Evolutionary conservation across 306 rosid species (phyloP), one percentile per base, ranked within the genome.

Genomic region (Casuarina cunninghamiana): DNA sequence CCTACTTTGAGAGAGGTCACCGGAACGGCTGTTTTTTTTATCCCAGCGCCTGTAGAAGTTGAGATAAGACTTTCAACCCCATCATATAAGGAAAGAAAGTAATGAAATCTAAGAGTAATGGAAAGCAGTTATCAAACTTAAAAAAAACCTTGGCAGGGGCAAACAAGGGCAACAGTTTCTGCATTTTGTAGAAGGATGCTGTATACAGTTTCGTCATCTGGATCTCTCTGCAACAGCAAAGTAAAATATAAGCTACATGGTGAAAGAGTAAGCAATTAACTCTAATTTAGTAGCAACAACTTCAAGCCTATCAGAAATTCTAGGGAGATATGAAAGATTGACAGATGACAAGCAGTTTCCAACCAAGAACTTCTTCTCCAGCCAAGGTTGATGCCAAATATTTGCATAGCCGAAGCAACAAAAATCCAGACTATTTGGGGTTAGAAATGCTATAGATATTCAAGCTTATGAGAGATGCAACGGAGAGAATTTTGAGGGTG

Each of bases 111-210:
- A 15, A 37, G 43, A 77, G 15, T 53, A 15, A 26, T n/a, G 17
- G 54, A 63, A 72, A 79, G 63, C 5, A 12, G 53, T 32, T 43
- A 67, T 16, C 6, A 12, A 58, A 60, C 39, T 77, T 2, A 53
- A 48, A 53, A 48, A 55, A 67, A 12, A 90, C 98, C 97, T 87
- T 77, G 88, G 19, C 66, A 10, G 19, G 92, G 88, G 61, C 90
- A 86, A 69, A 94, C 89, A 71, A 94, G 78, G 70, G 92, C 88
- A 62, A 94, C 98, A 41, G 97, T 94, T 86, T 94, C 98, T 26
- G 97, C 97, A 81, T 92, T 92, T 79, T 92, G 97, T 48, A 92
- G 76, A 68, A 92, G 90, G 83, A 92, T 89, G 87, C 95, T 84
- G 84, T 82, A 90, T 44, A 80, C 74, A 49, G 83, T 84, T 80